Base-by-base conservation (phyloP, 2,329 filamentous ascomycete genomes). In the Amphichorda felina region DNA sequence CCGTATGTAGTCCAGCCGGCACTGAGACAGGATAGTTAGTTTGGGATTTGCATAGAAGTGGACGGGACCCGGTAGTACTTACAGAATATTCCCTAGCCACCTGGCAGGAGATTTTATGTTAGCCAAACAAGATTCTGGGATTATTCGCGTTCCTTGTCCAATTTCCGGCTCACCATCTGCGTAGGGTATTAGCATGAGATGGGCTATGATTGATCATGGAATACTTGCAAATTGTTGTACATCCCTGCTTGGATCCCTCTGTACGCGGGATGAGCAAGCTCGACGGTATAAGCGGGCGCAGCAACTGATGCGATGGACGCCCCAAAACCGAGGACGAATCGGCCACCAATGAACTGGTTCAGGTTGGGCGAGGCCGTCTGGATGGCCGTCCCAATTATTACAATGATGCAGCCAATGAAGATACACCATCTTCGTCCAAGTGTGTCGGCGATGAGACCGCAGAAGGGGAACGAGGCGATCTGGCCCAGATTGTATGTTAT, bases 191-290 rank as follows among this genome's bases (percentile, higher is more conserved):
- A 24, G 21, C 21, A n/a, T n/a, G n/a, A n/a, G n/a, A n/a, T n/a
- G n/a, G n/a, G n/a, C n/a, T n/a, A n/a, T n/a, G n/a, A n/a, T n/a
- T n/a, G n/a, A n/a, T n/a, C n/a, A n/a, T n/a, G n/a, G n/a, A n/a
- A n/a, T n/a, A n/a, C n/a, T n/a, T n/a, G n/a, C 21, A 24, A 6
- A 24, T 24, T 39, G 31, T 41, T 41, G 36, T 41, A 41, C 33
- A 36, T 38, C 24, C 39, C 39, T 11, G 32, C 30, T 29, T 36
- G 34, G 24, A 73, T 60, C 16, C 72, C 75, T 42, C 76, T 64
- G 51, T 72, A 76, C 2, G 68, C 66, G 1, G 76, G 76, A 45
- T 80, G 76, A 0, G 73, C 65, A 28, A 78, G 63, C 47, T 81
- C 76, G 30, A 74, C 71, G 4, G 70, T 69, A 47, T 78, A 79